Base-by-base conservation (phyloP, 192 early-diverging fungal species). In the Coemansia sp. region DNA sequence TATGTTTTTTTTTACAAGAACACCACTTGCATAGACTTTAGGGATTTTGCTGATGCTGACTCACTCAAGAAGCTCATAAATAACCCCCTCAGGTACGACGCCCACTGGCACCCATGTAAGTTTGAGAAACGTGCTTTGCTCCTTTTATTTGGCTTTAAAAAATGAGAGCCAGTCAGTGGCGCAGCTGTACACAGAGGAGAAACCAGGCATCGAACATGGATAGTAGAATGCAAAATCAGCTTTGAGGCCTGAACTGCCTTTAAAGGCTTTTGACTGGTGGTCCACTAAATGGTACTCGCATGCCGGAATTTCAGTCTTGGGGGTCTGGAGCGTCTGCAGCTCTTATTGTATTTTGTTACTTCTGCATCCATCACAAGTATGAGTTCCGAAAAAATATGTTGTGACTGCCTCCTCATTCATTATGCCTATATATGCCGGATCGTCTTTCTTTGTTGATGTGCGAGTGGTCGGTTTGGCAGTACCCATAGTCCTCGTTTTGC, bases 51-150 rank as follows among this genome's bases (percentile, higher is more conserved):
- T 12, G 40, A 65, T 29, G 1, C 47, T 36, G 24, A 11, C 27
- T 7, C 15, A n/a, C 1, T 43, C 8, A 15, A 71, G 51, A 16
- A 71, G 27, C 36, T 71, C 63, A 29, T 71, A 71, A 1, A 65
- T 31, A 0, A 40, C 63, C 3, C 63, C 46, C 12, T 71, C 70
- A 1, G 63, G 63, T 2, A 18, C 20, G 18, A 38, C 15, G 20
- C 24, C 24, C 1, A 57, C 16, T 0, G 61, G 46, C 3, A 41
- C 34, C 70, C 70, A 71, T 7, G 63, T 46, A 8, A 71, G 63
- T 24, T 65, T 71, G 0, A 71, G 27, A 36, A 71, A 4, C 1
- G 1, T 29, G 29, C 2, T 33, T 36, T 18, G 5, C 33, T 36
- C 15, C 29, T 38, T 33, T 12, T 29, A 3, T 24, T 60, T 60